Evolutionary conservation across 1,139 yeast genomes (phyloP).

Genomic region (Saccharomyces hybrid): DNA sequence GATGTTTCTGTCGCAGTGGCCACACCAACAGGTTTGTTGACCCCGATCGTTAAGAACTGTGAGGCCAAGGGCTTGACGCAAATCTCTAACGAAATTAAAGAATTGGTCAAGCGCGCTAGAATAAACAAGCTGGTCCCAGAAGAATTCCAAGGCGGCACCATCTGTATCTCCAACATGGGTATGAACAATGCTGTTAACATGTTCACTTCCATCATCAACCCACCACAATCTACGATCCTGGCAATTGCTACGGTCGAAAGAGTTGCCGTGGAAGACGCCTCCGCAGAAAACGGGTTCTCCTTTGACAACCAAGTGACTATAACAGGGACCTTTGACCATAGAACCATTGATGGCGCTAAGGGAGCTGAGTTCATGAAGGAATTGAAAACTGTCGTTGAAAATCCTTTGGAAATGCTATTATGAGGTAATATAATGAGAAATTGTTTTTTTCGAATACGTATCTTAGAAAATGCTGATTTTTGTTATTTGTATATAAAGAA

Average conservation of each 20-base stretch:
- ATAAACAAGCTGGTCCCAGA: slow-evolving; percentile 86
- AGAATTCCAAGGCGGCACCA: slow-evolving; percentile 98
- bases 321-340: slow-evolving; percentile 97
- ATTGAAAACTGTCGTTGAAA: slow-evolving; percentile 83
- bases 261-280: slow-evolving; percentile 87
- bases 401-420: slow-evolving; percentile 88
- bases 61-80: slow-evolving; percentile 76
- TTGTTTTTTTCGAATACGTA: neutral
- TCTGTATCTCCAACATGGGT: slow-evolving; percentile 96
- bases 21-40: slow-evolving; percentile 92
- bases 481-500: neutral
- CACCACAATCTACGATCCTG: slow-evolving; percentile 90
- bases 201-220: slow-evolving; percentile 95
- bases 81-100: slow-evolving; percentile 81
- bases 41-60: slow-evolving; percentile 89
- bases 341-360: slow-evolving; percentile 93
- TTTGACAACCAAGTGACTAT: slow-evolving; percentile 86
- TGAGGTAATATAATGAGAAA: slow-evolving; percentile 30
- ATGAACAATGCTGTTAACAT: slow-evolving; percentile 90
- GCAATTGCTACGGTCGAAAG: slow-evolving; percentile 92
- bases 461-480: neutral
- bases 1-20: slow-evolving; percentile 99
- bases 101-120: slow-evolving; percentile 92
- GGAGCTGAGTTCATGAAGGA: slow-evolving; percentile 97
- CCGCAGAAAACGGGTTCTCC: slow-evolving; percentile 83